Percentiles rank a stretch among this genome's conserved stretches.
phyloP scores from a whole-genome alignment of 164 flowering plant genomes.

The Dillenia turbinata region DNA sequence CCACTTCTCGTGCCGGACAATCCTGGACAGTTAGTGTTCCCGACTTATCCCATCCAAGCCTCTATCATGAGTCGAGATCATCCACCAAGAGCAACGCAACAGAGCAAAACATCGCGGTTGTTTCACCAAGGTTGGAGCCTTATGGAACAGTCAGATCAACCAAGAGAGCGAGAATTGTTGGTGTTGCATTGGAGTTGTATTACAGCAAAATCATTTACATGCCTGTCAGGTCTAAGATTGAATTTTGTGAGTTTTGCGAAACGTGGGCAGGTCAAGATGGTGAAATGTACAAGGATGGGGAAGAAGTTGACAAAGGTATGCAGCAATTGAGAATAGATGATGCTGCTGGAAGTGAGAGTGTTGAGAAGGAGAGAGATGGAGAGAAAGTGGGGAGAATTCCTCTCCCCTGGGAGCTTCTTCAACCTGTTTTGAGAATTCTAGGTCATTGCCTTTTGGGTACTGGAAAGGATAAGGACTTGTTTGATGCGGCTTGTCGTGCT shows the following conservation, averaged over 20 bases:
- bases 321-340: not conserved
- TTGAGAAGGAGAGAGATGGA: slow-evolving; percentile 3
- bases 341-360: not conserved
- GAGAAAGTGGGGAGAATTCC: slow-evolving; percentile 42
- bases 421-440: slow-evolving; percentile 70
- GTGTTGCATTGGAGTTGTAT: slow-evolving; percentile 77
- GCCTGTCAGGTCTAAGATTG: slow-evolving; percentile 66
- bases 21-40: slow-evolving; percentile 59
- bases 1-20: slow-evolving; percentile 51
- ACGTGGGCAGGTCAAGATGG: slow-evolving; percentile 64
- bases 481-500: slow-evolving; percentile 45
- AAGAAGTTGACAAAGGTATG: not conserved
- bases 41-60: slow-evolving; percentile 59
- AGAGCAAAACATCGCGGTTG: slow-evolving; percentile 48
- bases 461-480: slow-evolving; percentile 28
- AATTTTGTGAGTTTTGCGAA: slow-evolving; percentile 65
- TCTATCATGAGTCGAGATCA: slow-evolving; percentile 57
- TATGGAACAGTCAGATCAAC: slow-evolving; percentile 77
- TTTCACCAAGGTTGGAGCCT: slow-evolving; percentile 72
- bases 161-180: slow-evolving; percentile 67
- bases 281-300: slow-evolving; percentile 9
- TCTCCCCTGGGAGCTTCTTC: slow-evolving; percentile 84
- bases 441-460: slow-evolving; percentile 79
- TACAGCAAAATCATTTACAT: slow-evolving; percentile 46
- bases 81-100: slow-evolving; percentile 30